Evolutionary conservation across 257 asterid genomes (phyloP), one percentile per base, ranked within the genome.

Genomic region (Plectranthus barbatus): DNA sequence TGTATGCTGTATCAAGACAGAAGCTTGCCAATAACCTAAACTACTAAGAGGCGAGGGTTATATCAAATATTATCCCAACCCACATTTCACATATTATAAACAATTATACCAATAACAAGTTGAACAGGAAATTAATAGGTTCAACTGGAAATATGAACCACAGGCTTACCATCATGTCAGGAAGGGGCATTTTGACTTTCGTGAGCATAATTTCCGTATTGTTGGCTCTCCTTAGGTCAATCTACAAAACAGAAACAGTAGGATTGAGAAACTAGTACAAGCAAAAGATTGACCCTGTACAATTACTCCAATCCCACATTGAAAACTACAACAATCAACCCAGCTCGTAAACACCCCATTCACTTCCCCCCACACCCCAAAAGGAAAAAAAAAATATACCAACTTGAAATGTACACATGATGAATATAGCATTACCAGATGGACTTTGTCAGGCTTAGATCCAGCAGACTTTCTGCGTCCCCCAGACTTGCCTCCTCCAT

Each of bases 131-230:
- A 54, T 33, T 39, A 40, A 57, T 54, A 62, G 48, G 23, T 18
- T 51, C 31, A 40, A 60, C 56, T 49, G 37, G 54, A 69, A 64
- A 50, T 23, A 68, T 45, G 59, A 53, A 58, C 18, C 59, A 47
- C 46, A 51, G 74, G n/a, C 88, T 81, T 77, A 93, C 99, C 99
- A 90, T 78, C 96, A 94, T 90, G 79, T 94, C 97, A 46, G 99
- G 96, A 76, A 94, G 97, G 66, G 99, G 99, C 96, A 94, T 94
- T 79, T 93, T 94, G 74, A 94, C 99, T 75, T 94, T 94, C 31
- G 99, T 90, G 62, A 94, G 96, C 99, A 94, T 94, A 71, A 94
- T 94, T 76, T 94, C 99, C 44, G 97, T 90, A 76, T 94, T 94
- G 78, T 90, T 86, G 66, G 95, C 99, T 81, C 99, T 88, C 82